Conservation (phyloP, 106 monocot species). For the Hemerocallis citrina region DNA sequence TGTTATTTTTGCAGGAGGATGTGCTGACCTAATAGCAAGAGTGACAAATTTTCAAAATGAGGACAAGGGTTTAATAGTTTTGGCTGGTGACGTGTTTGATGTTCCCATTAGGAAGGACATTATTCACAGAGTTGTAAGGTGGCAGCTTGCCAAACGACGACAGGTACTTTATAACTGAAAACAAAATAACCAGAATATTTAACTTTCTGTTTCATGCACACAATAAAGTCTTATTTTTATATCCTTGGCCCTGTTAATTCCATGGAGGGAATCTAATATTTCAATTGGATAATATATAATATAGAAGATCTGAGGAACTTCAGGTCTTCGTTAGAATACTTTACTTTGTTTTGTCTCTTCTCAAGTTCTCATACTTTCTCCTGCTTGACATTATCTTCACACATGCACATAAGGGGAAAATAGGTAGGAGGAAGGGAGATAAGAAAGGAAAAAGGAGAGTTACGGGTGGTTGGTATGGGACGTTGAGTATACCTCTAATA, state of each 20-base stretch:
- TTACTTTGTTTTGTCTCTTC: neutral
- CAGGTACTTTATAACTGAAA: conserved; percentile 29
- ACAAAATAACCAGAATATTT: neutral
- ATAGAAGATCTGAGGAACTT: neutral
- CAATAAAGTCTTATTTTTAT: neutral
- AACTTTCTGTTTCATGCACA: neutral
- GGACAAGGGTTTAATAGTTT: conserved; percentile 73
- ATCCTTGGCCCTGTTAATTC: neutral
- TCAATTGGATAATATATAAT: neutral
- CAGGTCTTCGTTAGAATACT: neutral
- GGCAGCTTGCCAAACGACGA: conserved; percentile 88
- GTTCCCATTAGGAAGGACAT: conserved; percentile 83
- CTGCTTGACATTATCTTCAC: no score
- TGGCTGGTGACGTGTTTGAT: conserved; percentile 90
- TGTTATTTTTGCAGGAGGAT: conserved; percentile 42
- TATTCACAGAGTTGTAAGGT: conserved; percentile 70
- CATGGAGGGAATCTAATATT: neutral
- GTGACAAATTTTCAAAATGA: conserved; percentile 78
- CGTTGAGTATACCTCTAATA: no score
- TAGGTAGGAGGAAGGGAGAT: no score
- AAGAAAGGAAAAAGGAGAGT: no score
- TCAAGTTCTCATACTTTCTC: no score
- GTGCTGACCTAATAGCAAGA: conserved; percentile 60
- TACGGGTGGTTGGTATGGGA: no score
- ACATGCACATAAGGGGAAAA: no score